Evolutionary conservation across 495 filamentous ascomycete genomes (phyloP).

Genomic region (Friedmanniomyces simplex): DNA sequence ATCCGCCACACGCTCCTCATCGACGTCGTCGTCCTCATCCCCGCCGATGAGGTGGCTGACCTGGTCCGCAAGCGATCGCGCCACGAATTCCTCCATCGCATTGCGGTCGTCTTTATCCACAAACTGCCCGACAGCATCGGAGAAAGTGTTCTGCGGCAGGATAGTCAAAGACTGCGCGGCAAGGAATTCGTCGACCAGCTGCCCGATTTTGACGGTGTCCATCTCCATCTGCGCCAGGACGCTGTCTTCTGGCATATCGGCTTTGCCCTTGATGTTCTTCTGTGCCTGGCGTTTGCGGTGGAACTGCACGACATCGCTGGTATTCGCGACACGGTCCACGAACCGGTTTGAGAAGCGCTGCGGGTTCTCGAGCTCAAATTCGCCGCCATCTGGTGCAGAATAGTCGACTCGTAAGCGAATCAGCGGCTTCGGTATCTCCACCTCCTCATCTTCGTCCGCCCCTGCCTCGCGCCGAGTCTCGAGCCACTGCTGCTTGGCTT

Average conservation of each 20-base stretch:
- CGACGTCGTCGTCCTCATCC: slow-evolving; percentile 42
- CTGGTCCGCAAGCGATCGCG: slow-evolving; percentile 64
- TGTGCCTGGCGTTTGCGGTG: slow-evolving; percentile 67
- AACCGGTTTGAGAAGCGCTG: slow-evolving; percentile 96
- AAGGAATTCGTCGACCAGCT: slow-evolving; percentile 77
- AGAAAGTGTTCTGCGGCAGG: slow-evolving; percentile 79
- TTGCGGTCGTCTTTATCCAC: slow-evolving; percentile 93
- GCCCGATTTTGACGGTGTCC: slow-evolving; percentile 77
- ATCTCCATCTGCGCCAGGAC: slow-evolving; percentile 41
- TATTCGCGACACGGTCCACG: slow-evolving; percentile 78
- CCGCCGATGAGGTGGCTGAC: slow-evolving; percentile 55
- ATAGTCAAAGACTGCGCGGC: slow-evolving; percentile 77
- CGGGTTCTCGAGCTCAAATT: slow-evolving; percentile 88
- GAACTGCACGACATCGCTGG: slow-evolving; percentile 87
- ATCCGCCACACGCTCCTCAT: slow-evolving; percentile 56
- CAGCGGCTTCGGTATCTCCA: slow-evolving; percentile 59
- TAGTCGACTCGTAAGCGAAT: slow-evolving; percentile 87
- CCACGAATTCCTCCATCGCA: slow-evolving; percentile 82
- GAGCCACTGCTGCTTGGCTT: slow-evolving; percentile 74
- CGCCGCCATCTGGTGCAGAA: slow-evolving; percentile 72
- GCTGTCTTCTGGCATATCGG: slow-evolving; percentile 47
- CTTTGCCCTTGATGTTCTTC: slow-evolving; percentile 30
- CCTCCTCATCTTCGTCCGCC: slow-evolving; percentile 41
- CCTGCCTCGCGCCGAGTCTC: slow-evolving; percentile 52
- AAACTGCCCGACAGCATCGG: slow-evolving; percentile 86